A percentile compares a stretch with the other conserved stretches of the same genome.
Evolutionary conservation across 2,329 filamentous ascomycete species (phyloP).

Genomic region (Thelonectria blattea): DNA sequence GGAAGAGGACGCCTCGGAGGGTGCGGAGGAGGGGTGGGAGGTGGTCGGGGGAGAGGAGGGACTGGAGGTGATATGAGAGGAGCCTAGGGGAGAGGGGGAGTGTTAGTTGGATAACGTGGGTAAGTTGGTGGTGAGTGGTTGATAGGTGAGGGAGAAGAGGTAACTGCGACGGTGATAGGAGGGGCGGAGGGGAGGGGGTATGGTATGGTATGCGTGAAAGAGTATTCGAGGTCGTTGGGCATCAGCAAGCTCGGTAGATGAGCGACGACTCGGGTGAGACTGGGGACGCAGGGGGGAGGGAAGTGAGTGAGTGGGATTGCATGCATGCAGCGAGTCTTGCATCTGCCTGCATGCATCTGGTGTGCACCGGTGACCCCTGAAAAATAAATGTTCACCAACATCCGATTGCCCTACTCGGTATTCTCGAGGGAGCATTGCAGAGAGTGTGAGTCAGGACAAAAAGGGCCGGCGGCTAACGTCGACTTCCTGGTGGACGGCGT

Average conservation of each 20-base stretch:
- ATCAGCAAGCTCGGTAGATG: no score
- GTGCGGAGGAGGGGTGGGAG: constrained; percentile 72
- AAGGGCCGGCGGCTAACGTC: constrained; percentile 58
- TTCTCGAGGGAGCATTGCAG: no score
- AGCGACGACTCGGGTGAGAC: no score
- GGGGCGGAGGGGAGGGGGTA: no score
- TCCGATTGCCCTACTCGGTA: no score
- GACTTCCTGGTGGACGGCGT: constrained; percentile 54
- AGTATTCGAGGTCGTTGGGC: no score
- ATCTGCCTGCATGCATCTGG: no score
- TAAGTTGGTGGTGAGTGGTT: constrained; percentile 17
- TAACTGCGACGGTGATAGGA: constrained; percentile 24
- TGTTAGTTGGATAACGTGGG: constrained; percentile 12
- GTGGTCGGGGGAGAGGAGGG: constrained; percentile 66
- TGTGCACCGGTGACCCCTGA: no score
- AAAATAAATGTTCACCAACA: no score
- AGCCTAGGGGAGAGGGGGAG: constrained; percentile 51
- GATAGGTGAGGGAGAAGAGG: constrained; percentile 26
- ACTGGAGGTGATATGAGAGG: constrained; percentile 62
- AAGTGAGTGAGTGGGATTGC: no score
- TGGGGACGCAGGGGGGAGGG: no score
- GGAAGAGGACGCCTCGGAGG: constrained; percentile 81
- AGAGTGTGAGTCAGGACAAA: constrained; percentile 2
- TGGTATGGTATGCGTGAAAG: not conserved
- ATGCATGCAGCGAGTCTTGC: no score